Percentiles rank a stretch among this genome's conserved stretches.
Conservation (phyloP, 768 basidiomycete genomes). For the Lyophyllum shimeji region DNA sequence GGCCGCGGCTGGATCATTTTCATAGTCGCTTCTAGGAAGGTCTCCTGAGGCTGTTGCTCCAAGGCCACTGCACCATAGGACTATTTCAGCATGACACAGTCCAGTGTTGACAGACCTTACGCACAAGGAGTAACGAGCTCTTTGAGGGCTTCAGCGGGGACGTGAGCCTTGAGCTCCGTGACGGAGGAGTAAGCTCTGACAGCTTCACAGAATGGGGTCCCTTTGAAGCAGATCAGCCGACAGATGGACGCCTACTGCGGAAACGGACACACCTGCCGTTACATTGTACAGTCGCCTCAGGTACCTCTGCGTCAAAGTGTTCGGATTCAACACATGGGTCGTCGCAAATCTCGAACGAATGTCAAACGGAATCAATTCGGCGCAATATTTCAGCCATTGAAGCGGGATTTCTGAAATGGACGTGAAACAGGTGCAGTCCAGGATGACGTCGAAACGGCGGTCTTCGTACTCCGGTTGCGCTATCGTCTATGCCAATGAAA, state of each 20-base stretch:
- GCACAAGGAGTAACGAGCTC: conserved; percentile 57
- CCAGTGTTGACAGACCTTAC: conserved; percentile 16
- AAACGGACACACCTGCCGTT: conserved; percentile 40
- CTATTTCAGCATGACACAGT: conserved; percentile 6
- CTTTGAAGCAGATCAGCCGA: conserved; percentile 27
- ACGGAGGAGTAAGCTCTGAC: conserved; percentile 66
- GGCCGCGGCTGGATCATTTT: conserved; percentile 69
- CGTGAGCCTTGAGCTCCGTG: conserved; percentile 53
- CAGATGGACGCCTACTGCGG: neutral
- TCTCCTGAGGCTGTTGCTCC: conserved; percentile 56
- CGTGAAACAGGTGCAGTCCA: conserved; percentile 81
- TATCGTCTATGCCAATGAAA: conserved; percentile 42
- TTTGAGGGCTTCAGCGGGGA: conserved; percentile 47
- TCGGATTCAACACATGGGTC: conserved; percentile 74
- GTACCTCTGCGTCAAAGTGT: conserved; percentile 68
- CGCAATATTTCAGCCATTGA: conserved; percentile 78
- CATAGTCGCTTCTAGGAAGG: conserved; percentile 66
- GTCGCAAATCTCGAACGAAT: conserved; percentile 59
- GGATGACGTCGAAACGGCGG: conserved; percentile 64
- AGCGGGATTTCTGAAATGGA: conserved; percentile 76
- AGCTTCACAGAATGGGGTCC: conserved; percentile 48
- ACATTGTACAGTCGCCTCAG: conserved; percentile 77
- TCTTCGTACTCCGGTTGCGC: conserved; percentile 45
- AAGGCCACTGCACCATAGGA: conserved; percentile 44
- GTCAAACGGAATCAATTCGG: conserved; percentile 72